phyloP scores from a whole-genome alignment of 1,284 basidiomycete genomes.

The Phellinidium pouzarii region DNA sequence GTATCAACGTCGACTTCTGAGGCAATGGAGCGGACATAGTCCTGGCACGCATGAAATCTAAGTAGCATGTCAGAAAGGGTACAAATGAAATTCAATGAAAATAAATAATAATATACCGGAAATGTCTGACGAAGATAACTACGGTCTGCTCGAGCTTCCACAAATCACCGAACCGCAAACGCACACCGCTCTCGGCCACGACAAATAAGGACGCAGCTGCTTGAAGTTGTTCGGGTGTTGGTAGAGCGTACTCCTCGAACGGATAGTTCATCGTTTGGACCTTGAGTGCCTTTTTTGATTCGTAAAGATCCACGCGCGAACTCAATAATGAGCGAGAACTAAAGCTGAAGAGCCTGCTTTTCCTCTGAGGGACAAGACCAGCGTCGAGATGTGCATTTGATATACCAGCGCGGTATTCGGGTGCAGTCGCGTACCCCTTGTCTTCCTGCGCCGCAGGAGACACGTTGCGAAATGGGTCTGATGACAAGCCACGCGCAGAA shows the following conservation, averaged over 20 bases:
- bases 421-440: conserved; percentile 9
- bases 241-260: conserved; percentile 24
- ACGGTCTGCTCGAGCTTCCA: conserved; percentile 62
- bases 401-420: neutral
- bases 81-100: neutral
- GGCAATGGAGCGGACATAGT: conserved; percentile 72
- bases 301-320: conserved; percentile 8
- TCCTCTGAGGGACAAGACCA: conserved; percentile 8
- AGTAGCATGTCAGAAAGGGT: conserved; percentile 10
- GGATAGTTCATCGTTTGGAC: neutral
- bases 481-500: conserved; percentile 1
- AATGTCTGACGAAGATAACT: conserved; percentile 71
- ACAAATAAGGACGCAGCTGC: conserved; percentile 59
- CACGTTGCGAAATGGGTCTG: neutral
- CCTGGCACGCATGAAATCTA: conserved; percentile 75
- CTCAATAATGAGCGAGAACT: conserved; percentile 12
- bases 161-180: conserved; percentile 66
- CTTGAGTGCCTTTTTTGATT: neutral
- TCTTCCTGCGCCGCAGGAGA: neutral
- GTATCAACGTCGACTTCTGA: conserved; percentile 44
- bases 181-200: conserved; percentile 58
- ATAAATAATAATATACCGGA: conserved; percentile 39
- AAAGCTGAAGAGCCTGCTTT: conserved; percentile 15
- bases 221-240: conserved; percentile 45
- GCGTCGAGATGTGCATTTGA: conserved; percentile 9